Evolutionary conservation across 2,329 filamentous ascomycete species (phyloP).

Genomic region (Didymella pinodella): DNA sequence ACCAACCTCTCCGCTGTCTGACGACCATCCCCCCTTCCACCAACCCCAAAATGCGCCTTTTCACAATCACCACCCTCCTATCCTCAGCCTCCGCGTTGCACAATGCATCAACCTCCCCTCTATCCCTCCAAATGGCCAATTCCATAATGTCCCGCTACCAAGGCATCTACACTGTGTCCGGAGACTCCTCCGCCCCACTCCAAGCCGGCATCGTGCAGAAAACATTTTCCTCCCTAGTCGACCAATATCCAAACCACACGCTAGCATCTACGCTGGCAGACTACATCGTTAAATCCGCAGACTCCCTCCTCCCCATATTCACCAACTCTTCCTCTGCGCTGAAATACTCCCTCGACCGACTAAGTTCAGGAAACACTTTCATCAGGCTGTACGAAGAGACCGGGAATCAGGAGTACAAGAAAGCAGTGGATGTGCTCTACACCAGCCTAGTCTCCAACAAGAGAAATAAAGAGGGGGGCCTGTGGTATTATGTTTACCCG

Average conservation of each 20-base stretch:
- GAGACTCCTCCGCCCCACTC: slow-evolving; percentile 33
- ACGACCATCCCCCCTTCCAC: too few relatives aligned
- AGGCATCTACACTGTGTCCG: slow-evolving; percentile 36
- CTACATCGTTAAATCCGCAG: neutral
- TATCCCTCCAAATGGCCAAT: slow-evolving; percentile 36
- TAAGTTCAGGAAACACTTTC: slow-evolving; percentile 41
- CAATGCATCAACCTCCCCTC: neutral
- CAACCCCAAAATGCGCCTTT: slow-evolving; percentile 7
- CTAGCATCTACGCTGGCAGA: neutral
- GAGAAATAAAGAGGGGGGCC: slow-evolving; percentile 38
- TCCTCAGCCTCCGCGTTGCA: neutral
- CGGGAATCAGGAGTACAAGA: slow-evolving; percentile 24
- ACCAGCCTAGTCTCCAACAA: slow-evolving; percentile 40
- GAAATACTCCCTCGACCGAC: slow-evolving; percentile 39
- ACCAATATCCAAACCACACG: slow-evolving; percentile 16
- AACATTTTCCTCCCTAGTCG: slow-evolving; percentile 33
- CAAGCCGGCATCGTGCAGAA: slow-evolving; percentile 49
- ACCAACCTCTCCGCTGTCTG: neutral
- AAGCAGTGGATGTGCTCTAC: slow-evolving; percentile 25
- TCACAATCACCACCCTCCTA: neutral
- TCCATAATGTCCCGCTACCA: slow-evolving; percentile 45
- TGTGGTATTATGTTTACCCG: slow-evolving; percentile 56
- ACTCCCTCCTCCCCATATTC: slow-evolving; percentile 7
- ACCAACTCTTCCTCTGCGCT: neutral
- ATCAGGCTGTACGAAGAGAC: slow-evolving; percentile 27